Conservation (phyloP, 2,329 filamentous ascomycete genomes). For the Phaeomoniella chlamydospora region DNA sequence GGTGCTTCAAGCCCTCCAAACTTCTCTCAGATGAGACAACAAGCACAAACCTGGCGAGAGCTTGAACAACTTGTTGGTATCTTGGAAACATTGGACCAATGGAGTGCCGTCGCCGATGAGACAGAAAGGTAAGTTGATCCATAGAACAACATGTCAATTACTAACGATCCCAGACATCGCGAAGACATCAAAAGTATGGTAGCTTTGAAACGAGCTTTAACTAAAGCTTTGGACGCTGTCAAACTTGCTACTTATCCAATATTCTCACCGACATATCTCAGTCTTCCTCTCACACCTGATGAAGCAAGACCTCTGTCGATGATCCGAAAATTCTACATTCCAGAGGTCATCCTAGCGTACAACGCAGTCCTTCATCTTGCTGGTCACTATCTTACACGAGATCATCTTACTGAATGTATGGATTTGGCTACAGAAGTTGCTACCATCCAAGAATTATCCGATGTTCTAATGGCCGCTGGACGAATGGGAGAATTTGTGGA, state of each 20-base stretch:
- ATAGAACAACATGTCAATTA: neutral
- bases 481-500: slow-evolving; percentile 65
- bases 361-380: slow-evolving; percentile 68
- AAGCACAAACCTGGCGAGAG: slow-evolving; percentile 52
- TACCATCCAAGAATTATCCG: slow-evolving; percentile 50
- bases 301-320: slow-evolving; percentile 44
- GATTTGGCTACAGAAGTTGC: slow-evolving; percentile 69
- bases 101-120: slow-evolving; percentile 40
- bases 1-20: slow-evolving; percentile 21
- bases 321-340: slow-evolving; percentile 66
- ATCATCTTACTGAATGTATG: slow-evolving; percentile 72
- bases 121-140: slow-evolving; percentile 21
- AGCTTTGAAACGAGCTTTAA: slow-evolving; percentile 37
- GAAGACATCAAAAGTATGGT: slow-evolving; percentile 16
- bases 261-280: slow-evolving; percentile 48
- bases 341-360: slow-evolving; percentile 74
- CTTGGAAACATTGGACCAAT: slow-evolving; percentile 54
- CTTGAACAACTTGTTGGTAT: slow-evolving; percentile 52
- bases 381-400: slow-evolving; percentile 58
- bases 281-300: slow-evolving; percentile 18
- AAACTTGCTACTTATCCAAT: slow-evolving; percentile 45
- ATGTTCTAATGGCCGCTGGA: slow-evolving; percentile 47
- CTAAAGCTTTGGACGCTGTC: slow-evolving; percentile 37
- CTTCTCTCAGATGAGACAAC: slow-evolving; percentile 29
- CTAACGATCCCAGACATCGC: slow-evolving; percentile 7